Evolutionary conservation across 2,329 filamentous ascomycete genomes (phyloP).

Genomic region (Cladosporium sp.): DNA sequence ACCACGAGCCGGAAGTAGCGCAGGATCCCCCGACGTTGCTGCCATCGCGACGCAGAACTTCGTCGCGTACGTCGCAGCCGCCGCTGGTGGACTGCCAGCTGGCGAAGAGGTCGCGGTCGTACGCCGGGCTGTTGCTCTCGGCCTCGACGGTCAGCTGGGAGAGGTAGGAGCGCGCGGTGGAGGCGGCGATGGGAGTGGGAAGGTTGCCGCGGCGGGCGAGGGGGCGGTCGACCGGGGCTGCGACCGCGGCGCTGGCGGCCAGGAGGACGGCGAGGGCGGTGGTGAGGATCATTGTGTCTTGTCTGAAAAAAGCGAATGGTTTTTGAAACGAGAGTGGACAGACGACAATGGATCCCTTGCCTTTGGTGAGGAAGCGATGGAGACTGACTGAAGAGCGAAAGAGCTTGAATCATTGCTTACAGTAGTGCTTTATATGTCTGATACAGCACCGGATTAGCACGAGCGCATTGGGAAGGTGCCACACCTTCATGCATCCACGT

Average conservation of each 20-base stretch:
- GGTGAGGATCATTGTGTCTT: slow-evolving; percentile 20
- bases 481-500: slow-evolving; percentile 8
- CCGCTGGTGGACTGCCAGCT: slow-evolving; percentile 66
- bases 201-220: slow-evolving; percentile 26
- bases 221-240: slow-evolving; percentile 21
- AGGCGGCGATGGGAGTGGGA: slow-evolving; percentile 25
- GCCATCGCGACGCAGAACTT: slow-evolving; percentile 71
- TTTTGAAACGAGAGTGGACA: not conserved
- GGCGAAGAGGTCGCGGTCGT: slow-evolving; percentile 65
- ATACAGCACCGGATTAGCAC: not conserved
- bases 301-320: not conserved
- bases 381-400: too few relatives aligned
- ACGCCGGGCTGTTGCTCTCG: slow-evolving; percentile 39
- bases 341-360: not conserved
- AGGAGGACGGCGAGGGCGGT: slow-evolving; percentile 19
- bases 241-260: slow-evolving; percentile 19
- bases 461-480: not conserved
- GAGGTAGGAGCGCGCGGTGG: slow-evolving; percentile 28
- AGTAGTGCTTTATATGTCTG: not conserved
- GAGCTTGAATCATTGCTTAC: too few relatives aligned
- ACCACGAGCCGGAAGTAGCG: slow-evolving; percentile 64
- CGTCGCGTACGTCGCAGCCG: slow-evolving; percentile 68
- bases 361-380: too few relatives aligned
- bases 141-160: slow-evolving; percentile 23
- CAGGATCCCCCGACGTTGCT: slow-evolving; percentile 64